These are phyloP conservation scores for Apiospora sp. DNA, from an alignment of 2,329 filamentous ascomycete genomes.

Conservation along the genomic window DNA sequence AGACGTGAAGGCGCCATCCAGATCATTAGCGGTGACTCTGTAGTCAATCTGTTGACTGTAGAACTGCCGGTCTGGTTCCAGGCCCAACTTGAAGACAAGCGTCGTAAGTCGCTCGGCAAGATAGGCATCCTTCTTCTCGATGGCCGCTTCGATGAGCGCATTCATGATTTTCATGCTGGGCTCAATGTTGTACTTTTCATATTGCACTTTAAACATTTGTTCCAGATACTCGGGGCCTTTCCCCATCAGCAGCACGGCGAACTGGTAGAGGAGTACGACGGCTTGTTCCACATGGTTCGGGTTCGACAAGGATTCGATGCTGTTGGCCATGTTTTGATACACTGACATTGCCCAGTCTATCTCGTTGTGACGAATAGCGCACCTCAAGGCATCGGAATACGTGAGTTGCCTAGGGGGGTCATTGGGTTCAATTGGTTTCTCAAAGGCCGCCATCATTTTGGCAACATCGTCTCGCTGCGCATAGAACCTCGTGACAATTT, in stretches of 20 bases:
- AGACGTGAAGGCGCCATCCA: constrained; percentile 72
- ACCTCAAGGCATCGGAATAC: constrained; percentile 64
- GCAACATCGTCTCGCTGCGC: constrained; percentile 62
- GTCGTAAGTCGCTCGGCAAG: constrained; percentile 77
- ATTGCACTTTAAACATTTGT: constrained; percentile 69
- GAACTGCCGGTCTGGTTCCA: constrained; percentile 74
- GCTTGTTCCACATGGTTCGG: constrained; percentile 64
- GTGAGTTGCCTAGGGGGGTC: constrained; percentile 53
- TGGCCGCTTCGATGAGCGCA: constrained; percentile 74
- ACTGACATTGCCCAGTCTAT: constrained; percentile 68
- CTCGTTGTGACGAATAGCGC: constrained; percentile 67
- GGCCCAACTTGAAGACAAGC: constrained; percentile 69
- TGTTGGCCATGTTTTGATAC: constrained; percentile 60
- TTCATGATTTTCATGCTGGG: constrained; percentile 81
- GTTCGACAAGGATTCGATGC: constrained; percentile 34
- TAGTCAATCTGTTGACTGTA: constrained; percentile 80
- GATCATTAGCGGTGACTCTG: constrained; percentile 74
- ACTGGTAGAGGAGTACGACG: constrained; percentile 67
- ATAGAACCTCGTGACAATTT: constrained; percentile 69
- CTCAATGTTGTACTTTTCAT: constrained; percentile 51
- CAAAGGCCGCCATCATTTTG: constrained; percentile 74
- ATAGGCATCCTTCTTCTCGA: constrained; percentile 72
- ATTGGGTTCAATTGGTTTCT: constrained; percentile 55
- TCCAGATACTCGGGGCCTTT: constrained; percentile 76
- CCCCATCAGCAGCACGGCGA: constrained; percentile 74